A percentile compares a stretch with the other conserved stretches of the same genome.
Conservation (phyloP, 345 rosid species). For the Hibiscus tridactylites region DNA sequence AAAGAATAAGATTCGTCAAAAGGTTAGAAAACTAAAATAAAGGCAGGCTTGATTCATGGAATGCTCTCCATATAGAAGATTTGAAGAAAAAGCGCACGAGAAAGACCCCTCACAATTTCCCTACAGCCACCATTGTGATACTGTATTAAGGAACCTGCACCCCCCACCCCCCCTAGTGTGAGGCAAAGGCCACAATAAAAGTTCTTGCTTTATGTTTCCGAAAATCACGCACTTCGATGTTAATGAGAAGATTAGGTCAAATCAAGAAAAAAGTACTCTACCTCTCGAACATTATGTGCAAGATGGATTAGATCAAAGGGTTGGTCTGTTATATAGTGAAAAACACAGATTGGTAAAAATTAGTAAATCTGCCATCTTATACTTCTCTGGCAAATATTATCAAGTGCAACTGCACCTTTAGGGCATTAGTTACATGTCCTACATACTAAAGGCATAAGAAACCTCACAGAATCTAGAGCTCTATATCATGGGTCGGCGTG, state of each 20-base stretch:
- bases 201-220: neutral
- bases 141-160: neutral
- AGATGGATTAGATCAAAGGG: neutral
- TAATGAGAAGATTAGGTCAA: slow-evolving; percentile 1
- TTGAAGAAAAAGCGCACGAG: slow-evolving; percentile 1
- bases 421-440: neutral
- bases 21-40: slow-evolving; percentile 12
- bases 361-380: neutral
- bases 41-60: neutral
- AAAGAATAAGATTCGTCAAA: slow-evolving; percentile 9
- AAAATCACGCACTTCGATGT: neutral
- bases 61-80: neutral
- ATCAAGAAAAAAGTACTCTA: neutral
- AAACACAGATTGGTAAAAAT: neutral
- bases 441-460: neutral
- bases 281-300: slow-evolving; percentile 1
- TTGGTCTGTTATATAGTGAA: neutral
- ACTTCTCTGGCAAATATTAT: neutral
- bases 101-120: slow-evolving; percentile 12
- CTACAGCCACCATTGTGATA: slow-evolving; percentile 6
- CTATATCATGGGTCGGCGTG: neutral
- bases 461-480: neutral
- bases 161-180: neutral
- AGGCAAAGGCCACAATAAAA: neutral
- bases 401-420: neutral